Percentiles rank a stretch among this genome's conserved stretches.
Evolutionary conservation across 139 green algal species (phyloP).

Genomic region (Chlorella ohadii): DNA sequence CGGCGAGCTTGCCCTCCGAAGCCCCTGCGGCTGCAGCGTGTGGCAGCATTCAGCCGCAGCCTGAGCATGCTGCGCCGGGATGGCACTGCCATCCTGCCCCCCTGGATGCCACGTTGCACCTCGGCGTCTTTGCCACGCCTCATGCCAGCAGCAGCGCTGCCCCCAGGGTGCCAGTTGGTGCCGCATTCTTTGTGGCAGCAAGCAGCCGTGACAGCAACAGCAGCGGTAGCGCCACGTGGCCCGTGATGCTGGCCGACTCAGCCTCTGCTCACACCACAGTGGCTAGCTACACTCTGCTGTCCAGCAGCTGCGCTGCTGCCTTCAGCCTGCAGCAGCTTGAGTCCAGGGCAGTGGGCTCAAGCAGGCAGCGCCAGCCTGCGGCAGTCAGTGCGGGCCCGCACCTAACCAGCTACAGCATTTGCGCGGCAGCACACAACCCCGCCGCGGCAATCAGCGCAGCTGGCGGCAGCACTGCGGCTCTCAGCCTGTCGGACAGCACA

Average conservation of each 20-base stretch:
- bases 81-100: slow-evolving; percentile 16
- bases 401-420: not conserved
- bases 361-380: not conserved
- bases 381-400: not conserved
- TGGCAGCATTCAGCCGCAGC: not conserved
- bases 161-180: not conserved
- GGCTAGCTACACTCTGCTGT: not conserved
- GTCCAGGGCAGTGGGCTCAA: not conserved
- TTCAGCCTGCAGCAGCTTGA: not conserved
- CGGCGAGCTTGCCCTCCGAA: too few relatives aligned
- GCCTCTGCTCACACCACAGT: not conserved
- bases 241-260: not conserved
- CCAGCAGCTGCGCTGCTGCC: not conserved
- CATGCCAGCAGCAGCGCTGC: not conserved
- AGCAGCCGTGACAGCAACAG: too few relatives aligned
- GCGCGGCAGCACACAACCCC: too few relatives aligned
- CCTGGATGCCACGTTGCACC: slow-evolving; percentile 16
- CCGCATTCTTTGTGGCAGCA: slow-evolving; percentile 8
- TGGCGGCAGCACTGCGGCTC: not conserved
- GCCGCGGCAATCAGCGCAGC: not conserved
- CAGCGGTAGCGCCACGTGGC: not conserved
- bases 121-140: not conserved
- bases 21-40: not conserved
- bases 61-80: not conserved
- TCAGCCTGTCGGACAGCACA: not conserved